Base-by-base conservation (phyloP, 805 yeast species). In the Clavispora vitiphila region DNA sequence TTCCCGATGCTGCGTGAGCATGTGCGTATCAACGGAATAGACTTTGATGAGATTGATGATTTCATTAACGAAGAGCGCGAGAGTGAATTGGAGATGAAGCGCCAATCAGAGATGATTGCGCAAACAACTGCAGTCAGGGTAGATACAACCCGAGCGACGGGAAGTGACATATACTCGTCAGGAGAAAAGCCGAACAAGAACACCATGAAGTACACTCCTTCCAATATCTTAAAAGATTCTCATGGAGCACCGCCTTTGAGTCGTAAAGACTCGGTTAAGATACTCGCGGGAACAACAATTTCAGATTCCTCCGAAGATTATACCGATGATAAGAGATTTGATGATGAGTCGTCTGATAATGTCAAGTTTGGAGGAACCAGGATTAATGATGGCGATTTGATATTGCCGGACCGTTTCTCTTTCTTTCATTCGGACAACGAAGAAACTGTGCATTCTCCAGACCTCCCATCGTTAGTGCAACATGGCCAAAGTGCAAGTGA, bases 381-480 rank as follows among this genome's bases (percentile, higher is more conserved):
- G 35, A 53, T 66, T 42, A 58, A 57, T 23, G 64, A 60, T 35
- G 58, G 54, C n/a, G 53, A 41, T 18, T 37, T 54, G 10, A 56
- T 58, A 24, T 54, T 76, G 31, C 93, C 93, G 4, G 90, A 87
- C 50, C 65, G 97, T 39, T 91, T 85, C 65, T 78, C 91, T 27
- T 86, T 86, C 58, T 90, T 89, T 58, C 80, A 82, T 34, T 78
- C 95, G 0, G 88, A 83, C 43, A 70, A 81, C 14, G 96, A 87
- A 43, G 95, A 85, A 55, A 91, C 97, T 0, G 72, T 87, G 21
- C 97, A 90, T 64, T 85, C 96, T 1, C 82, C 95, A 3, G 96
- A 88, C 56, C 74, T 91, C 30, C 83, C 93, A 2, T 80, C 93
- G 1, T 65, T 91, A 41, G 77, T 86, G 3, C 67, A 66, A n/a